Percentiles rank a stretch among this genome's conserved stretches.
phyloP scores from a whole-genome alignment of 768 basidiomycete species.

The Mycena olivaceomarginata region DNA sequence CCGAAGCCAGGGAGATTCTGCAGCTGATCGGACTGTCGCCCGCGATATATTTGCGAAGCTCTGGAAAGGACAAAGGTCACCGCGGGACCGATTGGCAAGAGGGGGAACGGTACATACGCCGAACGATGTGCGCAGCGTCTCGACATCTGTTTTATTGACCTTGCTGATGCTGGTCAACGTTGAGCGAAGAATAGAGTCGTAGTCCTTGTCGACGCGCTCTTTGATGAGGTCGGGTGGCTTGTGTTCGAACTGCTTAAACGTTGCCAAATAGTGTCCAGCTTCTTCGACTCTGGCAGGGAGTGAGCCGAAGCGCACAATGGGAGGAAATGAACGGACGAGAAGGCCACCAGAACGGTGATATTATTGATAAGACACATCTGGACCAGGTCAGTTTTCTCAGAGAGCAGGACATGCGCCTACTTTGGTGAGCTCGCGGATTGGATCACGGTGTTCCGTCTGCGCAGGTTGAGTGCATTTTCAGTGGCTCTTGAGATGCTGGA shows the following conservation, averaged over 20 bases:
- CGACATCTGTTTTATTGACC: constrained; percentile 98
- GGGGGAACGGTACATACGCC: constrained; percentile 77
- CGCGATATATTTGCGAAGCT: constrained; percentile 90
- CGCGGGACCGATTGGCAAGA: neutral
- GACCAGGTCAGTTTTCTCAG: constrained; percentile 22
- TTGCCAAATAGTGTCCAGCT: constrained; percentile 92
- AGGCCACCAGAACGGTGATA: constrained; percentile 93
- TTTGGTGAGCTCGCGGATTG: constrained; percentile 95
- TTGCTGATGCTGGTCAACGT: constrained; percentile 92
- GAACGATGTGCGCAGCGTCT: constrained; percentile 93
- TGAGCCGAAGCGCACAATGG: constrained; percentile 15
- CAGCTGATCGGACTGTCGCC: constrained; percentile 83
- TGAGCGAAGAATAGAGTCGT: constrained; percentile 86
- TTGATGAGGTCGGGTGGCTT: constrained; percentile 96
- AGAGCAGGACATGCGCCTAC: constrained; percentile 53
- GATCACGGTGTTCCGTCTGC: constrained; percentile 93
- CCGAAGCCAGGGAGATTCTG: constrained; percentile 94
- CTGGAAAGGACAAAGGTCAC: constrained; percentile 61
- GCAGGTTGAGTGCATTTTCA: constrained; percentile 1
- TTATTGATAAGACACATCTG: constrained; percentile 94
- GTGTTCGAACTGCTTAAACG: constrained; percentile 96
- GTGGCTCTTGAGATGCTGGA: neutral
- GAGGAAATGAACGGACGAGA: constrained; percentile 76
- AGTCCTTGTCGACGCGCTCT: constrained; percentile 94
- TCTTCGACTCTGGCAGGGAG: constrained; percentile 82